Base-by-base conservation (phyloP, 345 rosid genomes). In the Clarkia xantiana region DNA sequence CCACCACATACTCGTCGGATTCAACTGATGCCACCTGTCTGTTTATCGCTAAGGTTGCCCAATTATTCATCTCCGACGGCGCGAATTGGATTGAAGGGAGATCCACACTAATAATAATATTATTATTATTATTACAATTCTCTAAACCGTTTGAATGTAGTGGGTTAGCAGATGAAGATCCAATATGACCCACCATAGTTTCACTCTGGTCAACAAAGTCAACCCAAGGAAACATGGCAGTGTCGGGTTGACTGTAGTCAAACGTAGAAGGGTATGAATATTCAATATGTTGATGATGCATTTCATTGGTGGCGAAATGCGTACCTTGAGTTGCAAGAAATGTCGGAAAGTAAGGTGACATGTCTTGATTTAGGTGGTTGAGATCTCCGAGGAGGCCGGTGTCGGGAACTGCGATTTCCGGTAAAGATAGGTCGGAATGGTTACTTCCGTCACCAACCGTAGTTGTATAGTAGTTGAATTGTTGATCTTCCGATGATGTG, bases 41-140 rank as follows among this genome's bases (percentile, higher is more conserved):
- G 5, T 2, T 22, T 22, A 5, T 22, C 5, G 25, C 25, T 22
- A 22, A 22, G 25, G 25, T 22, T 22, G 25, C 25, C 3, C 15
- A 70, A 52, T 67, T 36, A 54, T 44, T 75, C 59, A 47, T 63
- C 57, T 52, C 72, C 62, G 66, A 34, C 43, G 74, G 73, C 39
- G 67, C 52, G 72, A 58, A 60, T 80, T 77, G 87, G 88, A 68
- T 55, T 75, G 84, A 75, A 80, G 84, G 88, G 81, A 75, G 81
- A 77, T 80, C 87, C 76, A 59, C 63, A 22, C 25, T n/a, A n/a
- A n/a, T n/a, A n/a, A n/a, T n/a, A n/a, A n/a, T n/a, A n/a, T n/a
- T n/a, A n/a, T n/a, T n/a, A n/a, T n/a, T n/a, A n/a, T n/a, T 2
- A 5, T 22, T 22, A 22, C 5, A 2, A 22, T 22, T 22, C 25